Base-by-base conservation (phyloP, 306 rosid genomes). In the Cicer chorassanicum region DNA sequence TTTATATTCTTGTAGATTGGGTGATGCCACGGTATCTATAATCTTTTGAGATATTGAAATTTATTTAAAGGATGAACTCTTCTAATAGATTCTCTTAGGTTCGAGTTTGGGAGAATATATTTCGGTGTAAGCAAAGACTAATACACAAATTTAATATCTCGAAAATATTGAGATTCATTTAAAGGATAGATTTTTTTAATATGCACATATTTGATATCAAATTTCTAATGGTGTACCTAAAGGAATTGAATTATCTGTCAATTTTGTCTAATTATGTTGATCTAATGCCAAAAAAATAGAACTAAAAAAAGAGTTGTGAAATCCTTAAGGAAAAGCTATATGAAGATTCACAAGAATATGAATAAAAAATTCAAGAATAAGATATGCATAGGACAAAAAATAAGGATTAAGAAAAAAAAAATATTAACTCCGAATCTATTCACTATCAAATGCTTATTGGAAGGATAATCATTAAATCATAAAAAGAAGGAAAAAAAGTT, bases 331-430 rank as follows among this genome's bases (percentile, higher is more conserved):
- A 55, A 78, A 38, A 49, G 24, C 29, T 79, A 63, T 79, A 29
- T 53, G 67, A 63, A 43, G 67, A 56, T 63, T 70, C 77, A 63
- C n/a, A 41, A 62, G 68, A 60, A 78, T 59, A 59, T 38, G 59
- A 34, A 76, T 67, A 57, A 21, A 44, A 78, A 61, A 61, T 59
- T 62, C 66, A 16, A 16, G 36, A 48, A 75, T 45, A 71, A 64
- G 11, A 1, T 5, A 41, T 41, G 48, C 6, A 1, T 6, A 13
- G 65, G 73, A 44, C 38, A 41, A 18, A 46, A 21, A 61, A 7
- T 54, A 15, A 2, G 21, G 29, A 41, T 41, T 54, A 7, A 39
- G 21, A 41, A 71, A 40, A 41, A 71, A 40, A 60, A 39, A n/a
- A 4, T 8, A 38, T 8, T 14, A 38, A 24, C 13, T 67, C 40